Conservation (phyloP, 2,329 filamentous ascomycete genomes). For the Domatiomyces globalis region DNA sequence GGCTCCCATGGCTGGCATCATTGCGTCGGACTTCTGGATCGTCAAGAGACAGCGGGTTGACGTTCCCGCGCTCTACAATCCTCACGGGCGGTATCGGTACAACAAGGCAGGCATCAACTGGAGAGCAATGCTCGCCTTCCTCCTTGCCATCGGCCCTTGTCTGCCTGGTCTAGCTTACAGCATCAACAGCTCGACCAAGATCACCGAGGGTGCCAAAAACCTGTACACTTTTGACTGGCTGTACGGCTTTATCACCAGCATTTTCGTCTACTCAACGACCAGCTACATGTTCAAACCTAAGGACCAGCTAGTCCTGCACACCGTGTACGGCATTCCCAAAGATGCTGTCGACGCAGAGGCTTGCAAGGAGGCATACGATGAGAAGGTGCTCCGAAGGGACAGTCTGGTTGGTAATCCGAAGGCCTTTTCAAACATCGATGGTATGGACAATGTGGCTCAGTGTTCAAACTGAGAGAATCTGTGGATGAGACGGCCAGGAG, state of each 20-base stretch:
- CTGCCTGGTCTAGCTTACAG: conserved; percentile 39
- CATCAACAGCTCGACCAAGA: conserved; percentile 19
- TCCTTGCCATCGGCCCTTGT: conserved; percentile 42
- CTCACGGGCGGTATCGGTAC: conserved; percentile 13
- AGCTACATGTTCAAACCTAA: conserved; percentile 11
- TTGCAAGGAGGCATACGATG: conserved; percentile 9
- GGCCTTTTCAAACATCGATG: conserved; percentile 10
- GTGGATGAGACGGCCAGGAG: conserved; percentile 10
- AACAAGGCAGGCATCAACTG: conserved; percentile 39
- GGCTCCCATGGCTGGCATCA: conserved; percentile 18
- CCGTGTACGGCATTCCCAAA: conserved; percentile 12
- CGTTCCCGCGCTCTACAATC: conserved; percentile 14
- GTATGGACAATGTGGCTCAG: conserved; percentile 9
- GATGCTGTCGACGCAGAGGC: conserved; percentile 8
- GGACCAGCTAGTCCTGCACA: conserved; percentile 7
- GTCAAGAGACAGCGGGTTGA: conserved; percentile 13
- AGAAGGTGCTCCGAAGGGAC: conserved; percentile 9
- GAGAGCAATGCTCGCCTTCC: conserved; percentile 44
- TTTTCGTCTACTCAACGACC: conserved; percentile 36
- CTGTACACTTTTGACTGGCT: conserved; percentile 55
- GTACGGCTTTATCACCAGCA: conserved; percentile 44
- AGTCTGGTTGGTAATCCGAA: conserved; percentile 13
- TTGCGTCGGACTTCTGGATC: conserved; percentile 18
- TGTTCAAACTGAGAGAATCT: conserved; percentile 4
- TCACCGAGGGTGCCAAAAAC: conserved; percentile 33